phyloP scores from a whole-genome alignment of 2,329 filamentous ascomycete genomes.

The Hirsutella rhossiliensis region DNA sequence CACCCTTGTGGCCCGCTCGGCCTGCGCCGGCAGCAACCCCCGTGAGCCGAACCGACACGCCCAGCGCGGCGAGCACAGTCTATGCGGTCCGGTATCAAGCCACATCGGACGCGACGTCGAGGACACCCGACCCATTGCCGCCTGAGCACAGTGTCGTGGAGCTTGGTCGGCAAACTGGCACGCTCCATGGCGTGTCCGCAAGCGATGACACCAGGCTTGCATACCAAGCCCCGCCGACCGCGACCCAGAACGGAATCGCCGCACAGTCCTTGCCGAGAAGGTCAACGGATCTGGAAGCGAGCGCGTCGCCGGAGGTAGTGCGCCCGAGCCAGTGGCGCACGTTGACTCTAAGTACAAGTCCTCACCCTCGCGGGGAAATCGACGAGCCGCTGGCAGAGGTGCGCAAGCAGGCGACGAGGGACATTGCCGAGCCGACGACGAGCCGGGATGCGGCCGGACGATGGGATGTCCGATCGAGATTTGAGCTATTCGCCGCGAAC shows the following conservation, averaged over 20 bases:
- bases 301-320: conserved; percentile 4
- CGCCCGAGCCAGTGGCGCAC: conserved; percentile 15
- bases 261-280: conserved; percentile 5
- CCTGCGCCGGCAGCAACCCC: conserved; percentile 43
- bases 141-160: conserved; percentile 16
- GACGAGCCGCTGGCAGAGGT: neutral
- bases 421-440: neutral
- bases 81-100: conserved; percentile 52
- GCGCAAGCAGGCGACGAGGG: neutral
- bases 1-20: conserved; percentile 42
- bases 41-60: conserved; percentile 48
- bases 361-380: neutral
- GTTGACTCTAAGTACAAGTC: neutral
- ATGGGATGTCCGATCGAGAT: conserved; percentile 44
- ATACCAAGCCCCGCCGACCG: conserved; percentile 10
- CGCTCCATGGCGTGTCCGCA: conserved; percentile 6
- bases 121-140: conserved; percentile 27
- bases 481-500: conserved; percentile 49
- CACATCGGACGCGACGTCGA: conserved; percentile 37
- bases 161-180: conserved; percentile 22
- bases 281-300: conserved; percentile 16
- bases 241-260: conserved; percentile 10
- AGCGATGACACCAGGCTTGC: conserved; percentile 7
- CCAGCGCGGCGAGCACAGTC: conserved; percentile 51
- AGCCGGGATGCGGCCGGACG: conserved; percentile 15